Conservation (phyloP, 179 eudicot species). For the Vitellaria paradoxa region DNA sequence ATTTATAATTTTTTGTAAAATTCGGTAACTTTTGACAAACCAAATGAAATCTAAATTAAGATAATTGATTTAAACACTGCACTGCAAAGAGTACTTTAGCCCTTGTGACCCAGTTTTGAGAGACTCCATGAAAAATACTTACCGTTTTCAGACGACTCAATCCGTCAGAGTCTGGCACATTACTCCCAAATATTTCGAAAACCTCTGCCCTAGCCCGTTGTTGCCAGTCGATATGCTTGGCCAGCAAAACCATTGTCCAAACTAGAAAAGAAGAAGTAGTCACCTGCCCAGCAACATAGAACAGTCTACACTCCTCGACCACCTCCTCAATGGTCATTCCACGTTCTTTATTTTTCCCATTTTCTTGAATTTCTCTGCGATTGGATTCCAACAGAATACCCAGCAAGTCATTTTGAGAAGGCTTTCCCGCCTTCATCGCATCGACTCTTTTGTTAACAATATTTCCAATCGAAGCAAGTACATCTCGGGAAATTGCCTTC, state of each 20-base stretch:
- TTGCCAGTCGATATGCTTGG: slow-evolving; percentile 44
- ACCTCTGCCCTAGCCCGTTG: slow-evolving; percentile 41
- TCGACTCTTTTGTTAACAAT: slow-evolving; percentile 35
- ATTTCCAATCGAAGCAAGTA: slow-evolving; percentile 22
- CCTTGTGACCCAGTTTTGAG: too few species aligned
- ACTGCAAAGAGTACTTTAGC: too few species aligned
- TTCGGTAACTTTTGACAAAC: too few species aligned
- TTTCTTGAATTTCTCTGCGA: slow-evolving; percentile 20
- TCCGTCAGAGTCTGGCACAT: slow-evolving; percentile 29
- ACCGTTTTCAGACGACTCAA: slow-evolving; percentile 33
- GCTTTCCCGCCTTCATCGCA: slow-evolving; percentile 37
- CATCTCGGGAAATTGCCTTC: slow-evolving; percentile 26
- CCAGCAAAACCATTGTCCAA: slow-evolving; percentile 48
- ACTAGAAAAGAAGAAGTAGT: slow-evolving; percentile 36
- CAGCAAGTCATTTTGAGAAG: slow-evolving; percentile 34
- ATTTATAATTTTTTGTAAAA: too few species aligned
- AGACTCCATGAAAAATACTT: slow-evolving; percentile 18
- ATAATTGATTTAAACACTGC: too few species aligned
- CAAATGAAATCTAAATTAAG: too few species aligned
- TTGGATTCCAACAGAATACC: slow-evolving; percentile 44
- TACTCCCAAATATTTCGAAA: slow-evolving; percentile 21
- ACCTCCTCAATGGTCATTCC: slow-evolving; percentile 23
- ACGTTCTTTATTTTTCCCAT: slow-evolving; percentile 8
- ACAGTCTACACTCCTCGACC: slow-evolving; percentile 42
- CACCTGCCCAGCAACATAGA: slow-evolving; percentile 57